Base-by-base conservation (phyloP, 768 basidiomycete genomes). In the Gymnopilus junonius region DNA sequence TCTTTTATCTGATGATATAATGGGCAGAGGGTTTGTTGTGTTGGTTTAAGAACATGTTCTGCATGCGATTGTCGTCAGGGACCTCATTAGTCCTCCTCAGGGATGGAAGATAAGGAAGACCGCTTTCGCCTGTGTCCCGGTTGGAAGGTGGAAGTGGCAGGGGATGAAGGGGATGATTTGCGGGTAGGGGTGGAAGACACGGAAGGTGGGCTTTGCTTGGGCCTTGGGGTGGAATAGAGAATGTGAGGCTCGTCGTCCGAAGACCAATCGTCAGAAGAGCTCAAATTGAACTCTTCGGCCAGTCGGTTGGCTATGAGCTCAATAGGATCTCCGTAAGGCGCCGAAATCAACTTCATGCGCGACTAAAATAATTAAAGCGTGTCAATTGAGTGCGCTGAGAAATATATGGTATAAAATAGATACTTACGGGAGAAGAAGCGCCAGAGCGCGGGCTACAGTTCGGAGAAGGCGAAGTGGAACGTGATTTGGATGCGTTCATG, bases 401-500 rank as follows among this genome's bases (percentile, higher is more conserved):
- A 27, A 57, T 14, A 17, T 32, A 23, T 35, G 35, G 39, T 55
- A 23, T 48, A 23, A 29, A 27, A 51, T 37, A 56, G 69, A 51
- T 10, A n/a, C 72, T 65, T 58, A 73, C 72, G 37, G 68, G 67
- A 34, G 72, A 69, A 50, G 66, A 59, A 3, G 60, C 59, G 4
- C 64, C 64, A 43, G 67, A 66, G 27, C 57, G n/a, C 23, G 63
- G 62, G 39, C 67, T 69, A 4, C 57, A 60, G 1, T 58, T 57
- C 8, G 72, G 69, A 29, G 72, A 71, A 37, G 39, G 69, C 20
- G 72, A 71, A 32, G 39, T 53, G 61, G 64, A 68, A 39, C 63
- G 67, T 58, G 72, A 80, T 63, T 82, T 82, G 46, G 80, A 76
- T 59, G 75, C 78, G 57, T 81, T 81, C 45, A 84, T 70, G 66